Base-by-base conservation (phyloP, 2,329 filamentous ascomycete species). In the Zopfia rhizophila region DNA sequence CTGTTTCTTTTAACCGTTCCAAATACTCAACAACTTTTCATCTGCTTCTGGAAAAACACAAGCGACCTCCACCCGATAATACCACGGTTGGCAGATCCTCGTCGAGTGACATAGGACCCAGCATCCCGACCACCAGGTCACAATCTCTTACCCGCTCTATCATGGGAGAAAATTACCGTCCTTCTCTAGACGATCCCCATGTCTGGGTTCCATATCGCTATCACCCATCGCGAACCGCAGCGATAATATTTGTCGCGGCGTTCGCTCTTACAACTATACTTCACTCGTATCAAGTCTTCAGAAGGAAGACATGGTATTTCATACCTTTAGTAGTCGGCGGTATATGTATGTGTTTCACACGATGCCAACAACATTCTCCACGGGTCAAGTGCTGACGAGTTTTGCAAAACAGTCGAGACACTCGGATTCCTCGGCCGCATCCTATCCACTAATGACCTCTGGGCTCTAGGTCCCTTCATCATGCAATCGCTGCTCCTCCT, bases 351-450 rank as follows among this genome's bases (percentile, higher is more conserved):
- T 63, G 2, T 31, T 5, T 17, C n/a, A n/a, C n/a, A n/a, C n/a
- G n/a, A n/a, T 22, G 5, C 16, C 12, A 22, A 7, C n/a, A n/a
- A n/a, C n/a, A n/a, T n/a, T n/a, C n/a, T n/a, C n/a, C n/a, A n/a
- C n/a, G n/a, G n/a, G n/a, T n/a, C n/a, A n/a, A n/a, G n/a, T n/a
- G n/a, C n/a, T n/a, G n/a, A n/a, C n/a, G n/a, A n/a, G n/a, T n/a
- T 35, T 19, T 3, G 16, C 17, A 11, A 18, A 22, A 17, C 30
- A 80, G 77, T 80, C 45, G 78, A 82, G 58, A 60, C 65, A 0
- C 60, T 82, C 19, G 79, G 78, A 6, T 82, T 81, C 45, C 53
- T 77, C n/a, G 76, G 73, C 3, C 74, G 80, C 40, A 72, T 73
- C 1, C 59, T 62, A 3, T 69, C 70, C 2, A 58, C 61, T 3